These are phyloP conservation scores for Boletus reticulatus DNA, from an alignment of 768 basidiomycete genomes.

Conservation along the genomic window DNA sequence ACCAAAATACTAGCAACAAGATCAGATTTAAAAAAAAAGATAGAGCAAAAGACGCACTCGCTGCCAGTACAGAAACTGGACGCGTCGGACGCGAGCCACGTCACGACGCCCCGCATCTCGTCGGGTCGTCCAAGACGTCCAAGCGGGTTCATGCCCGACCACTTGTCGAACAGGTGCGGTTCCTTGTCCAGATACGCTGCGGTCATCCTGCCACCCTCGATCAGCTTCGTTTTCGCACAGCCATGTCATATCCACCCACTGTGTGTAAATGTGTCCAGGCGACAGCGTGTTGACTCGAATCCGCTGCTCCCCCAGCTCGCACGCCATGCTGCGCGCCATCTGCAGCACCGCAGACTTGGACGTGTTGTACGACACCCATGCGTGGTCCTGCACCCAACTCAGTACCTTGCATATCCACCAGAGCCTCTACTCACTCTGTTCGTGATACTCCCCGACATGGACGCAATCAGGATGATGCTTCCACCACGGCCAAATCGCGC, in stretches of 20 bases:
- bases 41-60: constrained; percentile 53
- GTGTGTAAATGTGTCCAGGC: constrained; percentile 74
- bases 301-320: constrained; percentile 62
- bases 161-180: constrained; percentile 60
- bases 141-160: constrained; percentile 68
- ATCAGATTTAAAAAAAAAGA: background rate
- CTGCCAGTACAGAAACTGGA: constrained; percentile 79
- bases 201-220: constrained; percentile 54
- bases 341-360: constrained; percentile 79
- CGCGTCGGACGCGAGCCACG: constrained; percentile 74
- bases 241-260: constrained; percentile 38
- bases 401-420: background rate
- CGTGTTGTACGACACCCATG: constrained; percentile 74
- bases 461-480: constrained; percentile 58
- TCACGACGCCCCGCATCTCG: constrained; percentile 67
- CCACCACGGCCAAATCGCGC: constrained; percentile 44
- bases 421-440: constrained; percentile 49
- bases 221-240: constrained; percentile 7
- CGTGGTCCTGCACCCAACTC: constrained; percentile 50
- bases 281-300: constrained; percentile 78
- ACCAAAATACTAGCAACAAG: constrained; percentile 26
- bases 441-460: constrained; percentile 66
- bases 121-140: constrained; percentile 70
- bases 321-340: constrained; percentile 81
- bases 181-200: constrained; percentile 65